Conservation (phyloP, 495 filamentous ascomycete species). For the Talaromyces liani region DNA sequence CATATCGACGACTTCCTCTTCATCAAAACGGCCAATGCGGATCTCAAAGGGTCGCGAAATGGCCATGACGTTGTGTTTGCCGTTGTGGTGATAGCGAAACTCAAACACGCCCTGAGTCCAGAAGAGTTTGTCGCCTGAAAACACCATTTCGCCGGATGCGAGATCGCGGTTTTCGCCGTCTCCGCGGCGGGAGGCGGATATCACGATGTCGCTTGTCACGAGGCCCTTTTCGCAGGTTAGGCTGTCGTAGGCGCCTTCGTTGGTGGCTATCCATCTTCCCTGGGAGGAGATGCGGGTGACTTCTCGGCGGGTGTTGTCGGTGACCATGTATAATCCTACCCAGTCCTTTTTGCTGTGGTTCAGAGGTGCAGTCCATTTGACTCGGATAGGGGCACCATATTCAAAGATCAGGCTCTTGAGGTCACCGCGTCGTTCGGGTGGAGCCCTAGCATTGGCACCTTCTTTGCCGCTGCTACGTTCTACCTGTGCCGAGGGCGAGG, state of each 20-base stretch:
- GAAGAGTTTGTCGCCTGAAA: conserved; percentile 90
- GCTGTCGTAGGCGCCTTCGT: conserved; percentile 68
- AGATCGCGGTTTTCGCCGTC: conserved; percentile 37
- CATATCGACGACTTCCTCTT: conserved; percentile 48
- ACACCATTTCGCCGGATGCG: conserved; percentile 70
- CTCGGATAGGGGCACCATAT: conserved; percentile 85
- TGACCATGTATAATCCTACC: conserved; percentile 91
- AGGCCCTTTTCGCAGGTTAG: conserved; percentile 72
- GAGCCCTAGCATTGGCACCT: conserved; percentile 40
- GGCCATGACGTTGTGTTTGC: conserved; percentile 92
- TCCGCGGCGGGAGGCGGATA: conserved; percentile 34
- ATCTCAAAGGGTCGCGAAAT: conserved; percentile 93
- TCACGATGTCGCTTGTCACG: conserved; percentile 52
- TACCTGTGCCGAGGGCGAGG: conserved; percentile 35
- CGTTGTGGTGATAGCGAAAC: conserved; percentile 93
- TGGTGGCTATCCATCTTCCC: conserved; percentile 83
- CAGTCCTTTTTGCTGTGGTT: conserved; percentile 92
- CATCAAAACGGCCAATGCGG: conserved; percentile 67
- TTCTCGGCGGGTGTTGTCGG: conserved; percentile 82
- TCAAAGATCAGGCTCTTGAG: conserved; percentile 72
- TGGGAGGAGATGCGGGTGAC: conserved; percentile 76
- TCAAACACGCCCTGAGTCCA: conserved; percentile 96
- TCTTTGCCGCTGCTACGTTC: conserved; percentile 44
- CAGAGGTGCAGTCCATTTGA: conserved; percentile 85
- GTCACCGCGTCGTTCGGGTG: conserved; percentile 44